Percentiles rank a stretch among this genome's conserved stretches.
phyloP scores from a whole-genome alignment of 208 protist species.

The Angomonas deanei region DNA sequence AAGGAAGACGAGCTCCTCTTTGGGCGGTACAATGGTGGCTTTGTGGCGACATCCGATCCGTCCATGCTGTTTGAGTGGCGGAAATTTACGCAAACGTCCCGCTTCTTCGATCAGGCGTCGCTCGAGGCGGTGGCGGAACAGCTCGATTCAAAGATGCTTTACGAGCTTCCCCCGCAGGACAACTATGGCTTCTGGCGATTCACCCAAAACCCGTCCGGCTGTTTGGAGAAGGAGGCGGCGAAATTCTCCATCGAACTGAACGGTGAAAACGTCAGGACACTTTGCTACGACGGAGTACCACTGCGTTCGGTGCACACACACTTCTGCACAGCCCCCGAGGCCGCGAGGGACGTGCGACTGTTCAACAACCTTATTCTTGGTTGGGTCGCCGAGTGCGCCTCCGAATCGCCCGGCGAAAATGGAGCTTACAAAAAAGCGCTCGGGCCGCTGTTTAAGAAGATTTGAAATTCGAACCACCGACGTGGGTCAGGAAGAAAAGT shows the following conservation, averaged over 20 bases:
- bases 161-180: constrained; percentile 53
- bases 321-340: constrained; percentile 22
- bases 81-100: constrained; percentile 40
- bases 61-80: constrained; percentile 55
- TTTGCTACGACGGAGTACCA: constrained; percentile 54
- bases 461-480: too few species aligned
- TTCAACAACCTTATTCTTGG: constrained; percentile 54
- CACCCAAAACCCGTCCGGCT: constrained; percentile 27
- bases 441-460: neutral
- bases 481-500: too few species aligned
- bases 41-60: constrained; percentile 31
- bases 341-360: constrained; percentile 29
- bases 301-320: constrained; percentile 76
- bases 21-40: constrained; percentile 74
- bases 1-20: constrained; percentile 50
- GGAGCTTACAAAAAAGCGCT: neutral
- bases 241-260: constrained; percentile 39
- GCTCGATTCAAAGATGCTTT: constrained; percentile 13
- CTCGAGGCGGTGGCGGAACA: constrained; percentile 49
- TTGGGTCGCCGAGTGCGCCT: constrained; percentile 36
- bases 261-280: neutral
- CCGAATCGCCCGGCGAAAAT: neutral
- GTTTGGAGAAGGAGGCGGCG: constrained; percentile 23
- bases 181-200: constrained; percentile 89
- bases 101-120: constrained; percentile 75